Conservation (phyloP, 1,284 basidiomycete species). For the Mycosarcoma maydis region DNA sequence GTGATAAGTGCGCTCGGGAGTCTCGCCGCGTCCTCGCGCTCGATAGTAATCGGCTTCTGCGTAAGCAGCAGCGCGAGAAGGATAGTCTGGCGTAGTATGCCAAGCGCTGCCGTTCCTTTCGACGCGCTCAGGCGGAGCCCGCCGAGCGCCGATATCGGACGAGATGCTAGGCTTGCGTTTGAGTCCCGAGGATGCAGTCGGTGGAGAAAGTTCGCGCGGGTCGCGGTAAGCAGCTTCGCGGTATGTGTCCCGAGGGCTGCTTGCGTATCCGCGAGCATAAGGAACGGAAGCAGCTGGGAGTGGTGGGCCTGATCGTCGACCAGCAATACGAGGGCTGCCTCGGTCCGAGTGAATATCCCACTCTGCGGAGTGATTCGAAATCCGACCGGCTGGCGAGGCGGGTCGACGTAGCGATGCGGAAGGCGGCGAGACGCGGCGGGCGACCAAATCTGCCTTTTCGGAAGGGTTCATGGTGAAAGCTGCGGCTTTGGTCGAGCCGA, state of each 20-base stretch:
- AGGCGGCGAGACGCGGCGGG: conserved; percentile 26
- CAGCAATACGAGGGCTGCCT: conserved; percentile 29
- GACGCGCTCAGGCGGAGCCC: conserved; percentile 16
- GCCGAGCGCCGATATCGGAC: conserved; percentile 22
- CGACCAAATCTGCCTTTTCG: conserved; percentile 18
- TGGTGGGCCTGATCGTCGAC: conserved; percentile 17
- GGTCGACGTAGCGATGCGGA: conserved; percentile 27
- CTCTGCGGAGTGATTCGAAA: conserved; percentile 42
- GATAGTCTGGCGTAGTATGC: conserved; percentile 16
- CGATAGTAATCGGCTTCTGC: conserved; percentile 28
- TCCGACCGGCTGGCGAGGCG: conserved; percentile 29
- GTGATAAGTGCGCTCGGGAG: conserved; percentile 31
- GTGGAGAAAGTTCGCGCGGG: conserved; percentile 34
- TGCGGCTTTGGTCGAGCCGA: not conserved
- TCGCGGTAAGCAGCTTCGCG: conserved; percentile 39
- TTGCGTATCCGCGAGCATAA: conserved; percentile 29
- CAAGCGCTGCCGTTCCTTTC: conserved; percentile 25
- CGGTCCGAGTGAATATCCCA: conserved; percentile 41
- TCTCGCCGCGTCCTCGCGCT: conserved; percentile 23
- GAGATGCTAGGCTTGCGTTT: conserved; percentile 43
- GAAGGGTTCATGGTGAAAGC: conserved; percentile 12
- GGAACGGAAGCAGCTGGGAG: conserved; percentile 6
- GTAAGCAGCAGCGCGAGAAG: conserved; percentile 18
- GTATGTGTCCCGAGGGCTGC: conserved; percentile 28
- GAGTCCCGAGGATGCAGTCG: conserved; percentile 3